These are phyloP conservation scores for Ceratocystis papillata DNA, from an alignment of 2,329 filamentous ascomycete species.

Conservation along the genomic window DNA sequence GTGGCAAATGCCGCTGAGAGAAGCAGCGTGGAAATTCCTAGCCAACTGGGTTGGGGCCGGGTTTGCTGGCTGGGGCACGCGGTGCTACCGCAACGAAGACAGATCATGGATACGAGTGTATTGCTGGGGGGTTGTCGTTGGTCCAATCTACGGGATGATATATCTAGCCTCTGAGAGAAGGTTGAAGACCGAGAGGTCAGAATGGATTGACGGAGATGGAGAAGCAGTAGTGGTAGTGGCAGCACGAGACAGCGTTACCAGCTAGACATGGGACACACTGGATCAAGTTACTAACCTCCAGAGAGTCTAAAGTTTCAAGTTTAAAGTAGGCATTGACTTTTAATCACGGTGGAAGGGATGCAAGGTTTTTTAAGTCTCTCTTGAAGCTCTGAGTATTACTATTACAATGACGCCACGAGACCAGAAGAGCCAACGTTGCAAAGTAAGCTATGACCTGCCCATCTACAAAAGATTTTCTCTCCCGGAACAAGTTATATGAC, in stretches of 20 bases:
- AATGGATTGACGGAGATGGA: conserved; percentile 58
- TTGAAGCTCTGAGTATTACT: conserved; percentile 24
- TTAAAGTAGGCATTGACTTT: too few relatives aligned
- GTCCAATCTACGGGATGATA: conserved; percentile 63
- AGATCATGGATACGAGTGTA: conserved; percentile 50
- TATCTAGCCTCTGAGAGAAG: conserved; percentile 59
- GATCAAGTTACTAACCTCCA: fast-evolving
- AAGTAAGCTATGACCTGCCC: conserved; percentile 21
- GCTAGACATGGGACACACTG: background rate
- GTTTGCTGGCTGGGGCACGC: conserved; percentile 56
- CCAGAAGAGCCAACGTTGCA: conserved; percentile 6
- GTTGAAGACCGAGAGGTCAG: conserved; percentile 45
- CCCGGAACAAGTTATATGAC: conserved; percentile 18
- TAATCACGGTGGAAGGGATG: background rate
- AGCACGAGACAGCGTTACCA: conserved; percentile 25
- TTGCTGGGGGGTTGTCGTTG: conserved; percentile 64
- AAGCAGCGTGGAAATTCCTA: conserved; percentile 52
- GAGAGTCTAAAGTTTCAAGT: too few relatives aligned
- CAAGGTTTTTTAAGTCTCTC: conserved; percentile 15
- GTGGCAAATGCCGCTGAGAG: conserved; percentile 43
- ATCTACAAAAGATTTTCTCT: conserved; percentile 20
- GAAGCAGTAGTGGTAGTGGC: conserved; percentile 38
- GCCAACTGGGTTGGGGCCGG: conserved; percentile 48
- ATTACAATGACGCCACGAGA: conserved; percentile 23
- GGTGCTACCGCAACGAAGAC: conserved; percentile 41